These are phyloP conservation scores for Letharia lupina DNA, from an alignment of 495 filamentous ascomycete genomes.

Conservation along the genomic window DNA sequence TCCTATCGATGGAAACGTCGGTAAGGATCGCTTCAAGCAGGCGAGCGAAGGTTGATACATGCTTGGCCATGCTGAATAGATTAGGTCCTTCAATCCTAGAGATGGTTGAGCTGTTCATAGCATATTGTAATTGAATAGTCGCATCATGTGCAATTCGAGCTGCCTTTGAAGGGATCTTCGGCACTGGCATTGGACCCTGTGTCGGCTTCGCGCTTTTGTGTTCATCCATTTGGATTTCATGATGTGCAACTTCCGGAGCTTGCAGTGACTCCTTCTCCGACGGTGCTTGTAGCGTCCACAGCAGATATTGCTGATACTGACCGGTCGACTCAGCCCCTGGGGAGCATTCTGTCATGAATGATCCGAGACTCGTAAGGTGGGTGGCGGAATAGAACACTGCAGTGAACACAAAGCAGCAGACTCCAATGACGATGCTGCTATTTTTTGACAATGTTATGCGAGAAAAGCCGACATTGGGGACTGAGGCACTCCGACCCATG, in stretches of 20 bases:
- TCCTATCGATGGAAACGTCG: constrained; percentile 5
- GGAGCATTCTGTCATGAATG: background rate
- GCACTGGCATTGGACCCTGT: background rate
- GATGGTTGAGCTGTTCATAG: background rate
- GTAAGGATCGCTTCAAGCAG: background rate
- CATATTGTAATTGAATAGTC: background rate
- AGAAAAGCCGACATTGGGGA: background rate
- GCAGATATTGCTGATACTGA: constrained; percentile 1
- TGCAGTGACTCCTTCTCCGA: background rate
- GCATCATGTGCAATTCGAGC: background rate
- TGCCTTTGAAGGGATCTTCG: background rate
- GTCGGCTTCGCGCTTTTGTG: background rate
- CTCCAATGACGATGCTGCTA: background rate
- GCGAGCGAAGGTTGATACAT: constrained; percentile 1
- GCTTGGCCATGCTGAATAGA: constrained; percentile 7
- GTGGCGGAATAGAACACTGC: background rate
- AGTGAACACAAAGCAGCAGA: background rate
- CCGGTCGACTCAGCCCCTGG: background rate
- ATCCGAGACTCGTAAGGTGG: background rate
- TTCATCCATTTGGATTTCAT: background rate
- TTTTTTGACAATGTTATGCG: background rate
- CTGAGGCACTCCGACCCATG: background rate
- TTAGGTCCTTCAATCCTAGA: constrained; percentile 1
- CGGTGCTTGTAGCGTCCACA: background rate
- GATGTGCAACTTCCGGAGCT: background rate